Evolutionary conservation across 768 basidiomycete genomes (phyloP).

Genomic region (Russula sp.): DNA sequence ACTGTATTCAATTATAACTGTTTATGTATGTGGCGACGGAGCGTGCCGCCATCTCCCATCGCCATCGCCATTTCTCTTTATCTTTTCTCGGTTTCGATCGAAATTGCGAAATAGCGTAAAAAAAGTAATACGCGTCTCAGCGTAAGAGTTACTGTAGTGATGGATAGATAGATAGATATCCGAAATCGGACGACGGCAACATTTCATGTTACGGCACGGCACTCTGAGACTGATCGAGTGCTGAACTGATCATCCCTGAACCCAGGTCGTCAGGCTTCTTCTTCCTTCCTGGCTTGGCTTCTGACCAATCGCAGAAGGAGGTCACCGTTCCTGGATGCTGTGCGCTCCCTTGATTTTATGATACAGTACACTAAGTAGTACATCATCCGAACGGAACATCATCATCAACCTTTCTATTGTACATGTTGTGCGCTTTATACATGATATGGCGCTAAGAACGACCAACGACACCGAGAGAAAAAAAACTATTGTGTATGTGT

Average conservation of each 20-base stretch:
- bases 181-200: neutral
- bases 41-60: too few relatives aligned
- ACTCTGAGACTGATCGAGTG: neutral
- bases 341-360: neutral
- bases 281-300: too few relatives aligned
- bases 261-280: neutral
- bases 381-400: neutral
- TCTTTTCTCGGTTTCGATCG: too few relatives aligned
- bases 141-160: too few relatives aligned
- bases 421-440: neutral
- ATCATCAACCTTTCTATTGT: neutral
- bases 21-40: too few relatives aligned
- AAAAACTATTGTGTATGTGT: neutral
- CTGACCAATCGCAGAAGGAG: neutral
- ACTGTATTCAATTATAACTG: too few relatives aligned
- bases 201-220: neutral
- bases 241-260: neutral
- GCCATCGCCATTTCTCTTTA: too few relatives aligned
- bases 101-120: too few relatives aligned
- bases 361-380: neutral
- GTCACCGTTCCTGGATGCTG: slow-evolving; percentile 8
- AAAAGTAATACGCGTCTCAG: too few relatives aligned
- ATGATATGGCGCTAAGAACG: neutral
- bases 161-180: too few relatives aligned
- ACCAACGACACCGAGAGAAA: neutral